Conservation (phyloP, 768 basidiomycete genomes). For the Albatrellus ellisii region DNA sequence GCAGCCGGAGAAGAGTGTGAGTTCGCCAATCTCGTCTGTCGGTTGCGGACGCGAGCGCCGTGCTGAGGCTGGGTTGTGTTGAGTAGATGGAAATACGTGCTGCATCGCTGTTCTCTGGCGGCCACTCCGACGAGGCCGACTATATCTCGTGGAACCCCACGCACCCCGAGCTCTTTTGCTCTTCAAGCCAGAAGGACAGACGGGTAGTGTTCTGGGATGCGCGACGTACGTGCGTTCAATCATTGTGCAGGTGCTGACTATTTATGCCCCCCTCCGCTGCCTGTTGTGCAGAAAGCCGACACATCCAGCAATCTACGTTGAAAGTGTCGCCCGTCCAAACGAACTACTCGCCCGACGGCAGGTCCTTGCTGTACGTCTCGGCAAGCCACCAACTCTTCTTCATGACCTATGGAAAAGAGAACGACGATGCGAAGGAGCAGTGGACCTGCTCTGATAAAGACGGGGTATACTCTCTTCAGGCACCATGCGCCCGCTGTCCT, state of each 20-base stretch:
- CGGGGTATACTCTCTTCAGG: background rate
- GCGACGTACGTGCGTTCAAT: conserved; percentile 38
- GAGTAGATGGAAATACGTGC: conserved; percentile 57
- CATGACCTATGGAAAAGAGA: conserved; percentile 40
- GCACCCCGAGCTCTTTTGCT: conserved; percentile 72
- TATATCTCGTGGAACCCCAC: conserved; percentile 78
- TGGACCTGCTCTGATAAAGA: conserved; percentile 29
- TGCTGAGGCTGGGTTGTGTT: background rate
- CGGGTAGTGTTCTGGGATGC: conserved; percentile 78
- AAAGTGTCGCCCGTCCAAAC: conserved; percentile 54
- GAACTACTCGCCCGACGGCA: conserved; percentile 63
- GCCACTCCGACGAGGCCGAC: conserved; percentile 70
- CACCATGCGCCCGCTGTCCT: background rate
- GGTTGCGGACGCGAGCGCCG: background rate
- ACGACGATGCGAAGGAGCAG: conserved; percentile 37
- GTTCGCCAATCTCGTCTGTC: conserved; percentile 15
- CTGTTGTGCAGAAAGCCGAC: conserved; percentile 44
- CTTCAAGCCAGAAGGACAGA: conserved; percentile 65
- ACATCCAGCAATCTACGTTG: conserved; percentile 42
- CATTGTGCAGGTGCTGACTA: background rate
- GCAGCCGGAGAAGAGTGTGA: conserved; percentile 65
- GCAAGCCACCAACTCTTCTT: conserved; percentile 48
- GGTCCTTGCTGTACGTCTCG: conserved; percentile 48
- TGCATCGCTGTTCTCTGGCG: conserved; percentile 53
- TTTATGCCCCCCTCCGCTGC: background rate